Evolutionary conservation across 352 stramenopile species (phyloP), one percentile per base, ranked within the genome.

Genomic region (Phytopythium mirpurense): DNA sequence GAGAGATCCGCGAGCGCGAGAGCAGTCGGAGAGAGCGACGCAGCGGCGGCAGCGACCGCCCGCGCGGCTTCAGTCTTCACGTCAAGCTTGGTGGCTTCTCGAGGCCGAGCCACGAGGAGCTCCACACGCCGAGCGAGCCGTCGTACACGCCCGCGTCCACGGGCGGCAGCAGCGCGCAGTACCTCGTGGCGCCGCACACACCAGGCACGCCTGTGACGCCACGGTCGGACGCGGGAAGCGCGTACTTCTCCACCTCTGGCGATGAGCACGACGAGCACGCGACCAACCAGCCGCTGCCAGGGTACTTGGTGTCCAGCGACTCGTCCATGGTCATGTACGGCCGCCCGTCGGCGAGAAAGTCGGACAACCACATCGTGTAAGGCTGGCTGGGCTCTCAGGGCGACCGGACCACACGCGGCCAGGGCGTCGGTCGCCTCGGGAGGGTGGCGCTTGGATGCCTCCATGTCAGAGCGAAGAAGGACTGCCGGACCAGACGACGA

Each of bases 271-370:
- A 54, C 24, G 32, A 54, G 32, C 23, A 34, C 18, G 21, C n/a
- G 63, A 68, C 27, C 5, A 80, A 69, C 45, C 65, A 80, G 49
- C 68, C 68, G 27, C 54, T 78, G 15, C 44, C 65, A 1, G 72
- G 62, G 4, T 67, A 80, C 45, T 53, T 63, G 19, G 34, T 76
- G 19, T 70, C 68, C 7, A 66, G 50, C 37, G 68, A 51, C 36
- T 83, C 74, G 24, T 90, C 79, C 9, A 69, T 82, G 56, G 65
- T 87, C 58, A 90, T 85, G 75, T 87, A 83, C 51, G 79, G 77
- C 16, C 74, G 68, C 10, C 70, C 74, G 40, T 48, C 56, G 0
- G 53, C 65, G 16, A 36, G 52, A 14, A 32, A 36, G n/a, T 24
- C 56, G 18, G 50, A 35, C 21, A 69, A 67, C 48, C 63, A 73